Conservation (phyloP, 2,329 filamentous ascomycete species). For the Aspergillus udagawae region DNA sequence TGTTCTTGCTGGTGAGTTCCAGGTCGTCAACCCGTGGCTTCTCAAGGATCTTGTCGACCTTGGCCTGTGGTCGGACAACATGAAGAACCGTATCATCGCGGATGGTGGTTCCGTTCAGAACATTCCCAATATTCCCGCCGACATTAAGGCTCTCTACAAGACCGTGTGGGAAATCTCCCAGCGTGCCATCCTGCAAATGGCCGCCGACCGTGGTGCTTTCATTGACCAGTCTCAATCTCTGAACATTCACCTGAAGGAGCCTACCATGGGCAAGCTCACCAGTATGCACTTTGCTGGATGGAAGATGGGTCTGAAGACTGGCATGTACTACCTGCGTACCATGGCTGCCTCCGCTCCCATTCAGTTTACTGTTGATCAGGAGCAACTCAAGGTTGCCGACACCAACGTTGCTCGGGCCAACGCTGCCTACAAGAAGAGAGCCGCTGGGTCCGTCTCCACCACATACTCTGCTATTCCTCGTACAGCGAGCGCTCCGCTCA, state of each 20-base stretch:
- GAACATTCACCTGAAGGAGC: slow-evolving; percentile 99
- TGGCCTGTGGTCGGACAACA: slow-evolving; percentile 97
- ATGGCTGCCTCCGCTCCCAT: slow-evolving; percentile 96
- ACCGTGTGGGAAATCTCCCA: slow-evolving; percentile 99
- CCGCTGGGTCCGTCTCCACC: slow-evolving; percentile 55
- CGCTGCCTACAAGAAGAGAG: slow-evolving; percentile 65
- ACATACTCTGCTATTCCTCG: slow-evolving; percentile 60
- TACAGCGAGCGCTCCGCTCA: slow-evolving; percentile 61
- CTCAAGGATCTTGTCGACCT: slow-evolving; percentile 97
- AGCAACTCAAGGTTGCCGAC: slow-evolving; percentile 83
- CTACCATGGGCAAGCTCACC: slow-evolving; percentile 99
- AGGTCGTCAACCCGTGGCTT: slow-evolving; percentile 98
- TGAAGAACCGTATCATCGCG: slow-evolving; percentile 99
- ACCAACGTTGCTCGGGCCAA: slow-evolving; percentile 65
- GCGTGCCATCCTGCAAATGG: slow-evolving; percentile 93
- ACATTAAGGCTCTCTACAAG: slow-evolving; percentile 98
- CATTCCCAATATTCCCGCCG: slow-evolving; percentile 91
- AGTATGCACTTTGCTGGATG: slow-evolving; percentile 99
- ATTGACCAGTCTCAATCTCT: slow-evolving; percentile 99
- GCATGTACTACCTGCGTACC: slow-evolving; percentile 99
- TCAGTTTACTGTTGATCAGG: slow-evolving; percentile 98
- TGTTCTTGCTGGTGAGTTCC: slow-evolving; percentile 97
- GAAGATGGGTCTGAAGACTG: slow-evolving; percentile 98
- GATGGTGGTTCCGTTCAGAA: slow-evolving; percentile 95
- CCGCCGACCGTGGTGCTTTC: slow-evolving; percentile 94